Percentiles rank a stretch among this genome's conserved stretches.
These are phyloP conservation scores for Botryobasidium botryosum DNA, from an alignment of 768 basidiomycete genomes.

Conservation along the genomic window DNA sequence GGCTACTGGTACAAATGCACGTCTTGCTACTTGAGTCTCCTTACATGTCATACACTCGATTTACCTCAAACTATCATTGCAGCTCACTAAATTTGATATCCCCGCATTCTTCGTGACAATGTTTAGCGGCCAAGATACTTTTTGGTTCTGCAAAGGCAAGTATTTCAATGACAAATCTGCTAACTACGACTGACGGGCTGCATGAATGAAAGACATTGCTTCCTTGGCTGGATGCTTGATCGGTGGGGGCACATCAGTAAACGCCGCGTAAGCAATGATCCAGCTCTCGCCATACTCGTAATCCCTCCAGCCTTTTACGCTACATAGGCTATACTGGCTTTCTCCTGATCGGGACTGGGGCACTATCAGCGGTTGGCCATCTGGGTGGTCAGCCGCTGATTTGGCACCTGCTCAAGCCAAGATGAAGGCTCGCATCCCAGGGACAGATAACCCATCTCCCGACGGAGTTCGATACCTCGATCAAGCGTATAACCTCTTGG, in stretches of 20 bases:
- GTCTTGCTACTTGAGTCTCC: background rate
- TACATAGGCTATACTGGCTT: slow-evolving; percentile 35
- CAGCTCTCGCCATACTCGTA: background rate
- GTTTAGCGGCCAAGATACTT: slow-evolving; percentile 38
- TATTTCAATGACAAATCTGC: no score
- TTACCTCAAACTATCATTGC: slow-evolving; percentile 3
- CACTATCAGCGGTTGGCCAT: slow-evolving; percentile 33
- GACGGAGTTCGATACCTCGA: slow-evolving; percentile 43
- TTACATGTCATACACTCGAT: background rate
- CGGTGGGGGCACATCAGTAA: slow-evolving; percentile 48
- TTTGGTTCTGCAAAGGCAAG: slow-evolving; percentile 59
- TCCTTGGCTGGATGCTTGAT: slow-evolving; percentile 47
- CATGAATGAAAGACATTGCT: slow-evolving; percentile 40
- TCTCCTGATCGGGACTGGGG: slow-evolving; percentile 37
- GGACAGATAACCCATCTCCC: slow-evolving; percentile 40
- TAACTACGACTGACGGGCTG: no score
- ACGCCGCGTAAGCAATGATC: slow-evolving; percentile 21
- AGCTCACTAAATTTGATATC: slow-evolving; percentile 50
- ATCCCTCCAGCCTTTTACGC: no score
- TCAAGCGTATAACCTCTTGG: slow-evolving; percentile 29
- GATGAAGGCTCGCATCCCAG: slow-evolving; percentile 33
- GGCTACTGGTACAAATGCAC: slow-evolving; percentile 17
- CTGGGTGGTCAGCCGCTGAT: slow-evolving; percentile 34
- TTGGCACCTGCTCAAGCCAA: slow-evolving; percentile 36
- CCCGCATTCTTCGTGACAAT: slow-evolving; percentile 49